phyloP scores from a whole-genome alignment of 2,329 filamentous ascomycete genomes.

The Xenosphaeropsis pyriputrescens region DNA sequence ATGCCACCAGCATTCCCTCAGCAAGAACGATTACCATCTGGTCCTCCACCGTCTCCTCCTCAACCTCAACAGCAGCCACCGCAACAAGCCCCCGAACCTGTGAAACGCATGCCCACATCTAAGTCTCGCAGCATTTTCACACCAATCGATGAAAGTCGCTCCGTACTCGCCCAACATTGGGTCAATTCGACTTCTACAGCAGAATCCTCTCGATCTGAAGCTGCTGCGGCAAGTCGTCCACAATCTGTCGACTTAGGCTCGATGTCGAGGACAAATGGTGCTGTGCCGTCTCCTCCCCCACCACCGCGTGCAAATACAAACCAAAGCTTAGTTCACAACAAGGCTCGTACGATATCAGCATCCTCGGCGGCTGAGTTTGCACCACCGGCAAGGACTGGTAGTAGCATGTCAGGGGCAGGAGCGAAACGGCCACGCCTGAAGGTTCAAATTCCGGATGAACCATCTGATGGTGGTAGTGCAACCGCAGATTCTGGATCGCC shows the following conservation, averaged over 20 bases:
- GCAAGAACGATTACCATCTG: conserved; percentile 35
- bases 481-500: conserved; percentile 45
- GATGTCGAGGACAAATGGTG: conserved; percentile 33
- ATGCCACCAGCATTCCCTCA: conserved; percentile 55
- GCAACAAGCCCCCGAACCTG: conserved; percentile 30
- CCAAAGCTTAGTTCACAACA: conserved; percentile 26
- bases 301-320: conserved; percentile 21
- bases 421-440: conserved; percentile 71
- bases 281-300: conserved; percentile 38
- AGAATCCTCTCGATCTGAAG: conserved; percentile 14
- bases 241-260: conserved; percentile 50
- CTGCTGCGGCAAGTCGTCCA: conserved; percentile 31
- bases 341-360: conserved; percentile 33
- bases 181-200: conserved; percentile 41
- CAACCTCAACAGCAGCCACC: conserved; percentile 18
- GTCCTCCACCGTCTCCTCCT: conserved; percentile 13
- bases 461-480: conserved; percentile 62
- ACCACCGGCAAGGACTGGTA: conserved; percentile 67
- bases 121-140: conserved; percentile 75
- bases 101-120: conserved; percentile 29
- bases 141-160: conserved; percentile 85
- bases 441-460: conserved; percentile 89
- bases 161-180: conserved; percentile 74
- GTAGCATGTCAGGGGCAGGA: conserved; percentile 40
- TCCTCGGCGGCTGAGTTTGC: conserved; percentile 56